A percentile compares a stretch with the other conserved stretches of the same genome.
These are phyloP conservation scores for Phytophthora tentaculata DNA, from an alignment of 352 stramenopile genomes.

Conservation along the genomic window DNA sequence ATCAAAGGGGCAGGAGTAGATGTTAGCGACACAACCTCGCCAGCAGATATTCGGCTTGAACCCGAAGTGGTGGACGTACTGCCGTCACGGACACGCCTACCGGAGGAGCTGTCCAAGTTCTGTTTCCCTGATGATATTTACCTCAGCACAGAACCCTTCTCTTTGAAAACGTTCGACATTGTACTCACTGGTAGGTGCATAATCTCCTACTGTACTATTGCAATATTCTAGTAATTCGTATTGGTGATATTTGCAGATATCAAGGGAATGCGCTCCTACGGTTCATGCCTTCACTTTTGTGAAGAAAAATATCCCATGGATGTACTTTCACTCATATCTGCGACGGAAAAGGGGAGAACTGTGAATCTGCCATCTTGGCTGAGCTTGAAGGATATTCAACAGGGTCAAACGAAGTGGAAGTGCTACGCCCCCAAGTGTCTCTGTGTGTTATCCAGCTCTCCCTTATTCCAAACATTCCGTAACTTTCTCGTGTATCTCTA, in stretches of 20 bases:
- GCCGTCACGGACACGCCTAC: constrained; percentile 47
- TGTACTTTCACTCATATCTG: constrained; percentile 63
- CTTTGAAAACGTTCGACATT: constrained; percentile 65
- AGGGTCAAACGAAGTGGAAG: constrained; percentile 55
- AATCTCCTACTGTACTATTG: background rate
- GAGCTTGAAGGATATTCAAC: constrained; percentile 72
- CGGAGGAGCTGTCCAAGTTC: constrained; percentile 77
- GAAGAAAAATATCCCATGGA: constrained; percentile 70
- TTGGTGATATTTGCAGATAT: constrained; percentile 44
- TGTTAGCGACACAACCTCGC: constrained; percentile 45
- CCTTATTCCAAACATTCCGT: constrained; percentile 66
- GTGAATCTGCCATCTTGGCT: constrained; percentile 67
- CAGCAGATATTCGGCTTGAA: constrained; percentile 57
- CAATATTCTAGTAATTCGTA: background rate
- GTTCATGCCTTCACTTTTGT: constrained; percentile 68
- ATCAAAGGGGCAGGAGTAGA: constrained; percentile 34
- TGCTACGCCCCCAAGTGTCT: constrained; percentile 73
- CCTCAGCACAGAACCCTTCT: constrained; percentile 45
- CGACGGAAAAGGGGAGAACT: constrained; percentile 47
- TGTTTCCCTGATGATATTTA: constrained; percentile 70
- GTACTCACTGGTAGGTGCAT: constrained; percentile 61
- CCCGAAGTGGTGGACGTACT: constrained; percentile 60
- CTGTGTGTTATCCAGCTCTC: constrained; percentile 61
- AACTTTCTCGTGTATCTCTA: constrained; percentile 55
- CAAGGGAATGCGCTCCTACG: constrained; percentile 60